Conservation (phyloP, 352 stramenopile species). For the Stramenopiles sp. region DNA sequence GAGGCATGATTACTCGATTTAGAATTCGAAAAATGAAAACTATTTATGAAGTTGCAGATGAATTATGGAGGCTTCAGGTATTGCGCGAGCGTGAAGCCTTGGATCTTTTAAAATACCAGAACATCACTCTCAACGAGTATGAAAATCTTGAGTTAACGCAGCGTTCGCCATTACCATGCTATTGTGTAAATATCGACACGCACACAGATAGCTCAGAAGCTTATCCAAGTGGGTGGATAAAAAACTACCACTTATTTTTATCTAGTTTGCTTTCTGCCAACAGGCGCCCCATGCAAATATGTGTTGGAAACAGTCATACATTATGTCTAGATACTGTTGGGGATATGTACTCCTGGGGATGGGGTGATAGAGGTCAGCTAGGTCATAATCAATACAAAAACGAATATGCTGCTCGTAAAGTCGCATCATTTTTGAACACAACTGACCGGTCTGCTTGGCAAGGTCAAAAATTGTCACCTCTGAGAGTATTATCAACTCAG, state of each 20-base stretch:
- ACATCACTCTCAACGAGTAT: not conserved
- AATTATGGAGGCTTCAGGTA: constrained; percentile 18
- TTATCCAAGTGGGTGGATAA: not conserved
- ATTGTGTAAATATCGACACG: constrained; percentile 9
- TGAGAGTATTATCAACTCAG: not conserved
- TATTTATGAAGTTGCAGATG: constrained; percentile 17
- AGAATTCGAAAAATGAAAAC: constrained; percentile 14
- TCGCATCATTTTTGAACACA: not conserved
- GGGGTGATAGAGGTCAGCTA: constrained; percentile 8
- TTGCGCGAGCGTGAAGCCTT: constrained; percentile 17
- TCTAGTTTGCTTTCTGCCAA: not conserved
- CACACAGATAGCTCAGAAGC: constrained; percentile 1
- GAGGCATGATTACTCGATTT: constrained; percentile 19
- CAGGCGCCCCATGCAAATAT: not conserved
- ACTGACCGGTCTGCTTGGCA: not conserved
- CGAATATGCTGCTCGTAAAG: not conserved
- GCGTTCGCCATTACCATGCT: too few relatives aligned
- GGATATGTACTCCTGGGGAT: constrained; percentile 5
- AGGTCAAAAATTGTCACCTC: constrained; percentile 1
- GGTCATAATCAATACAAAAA: not conserved
- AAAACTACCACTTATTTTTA: not conserved
- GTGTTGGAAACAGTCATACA: not conserved
- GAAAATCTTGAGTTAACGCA: not conserved
- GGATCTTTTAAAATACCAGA: constrained; percentile 13
- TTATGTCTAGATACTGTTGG: not conserved